Evolutionary conservation across 345 rosid species (phyloP), one percentile per base, ranked within the genome.

Genomic region (Gossypium arboreum): DNA sequence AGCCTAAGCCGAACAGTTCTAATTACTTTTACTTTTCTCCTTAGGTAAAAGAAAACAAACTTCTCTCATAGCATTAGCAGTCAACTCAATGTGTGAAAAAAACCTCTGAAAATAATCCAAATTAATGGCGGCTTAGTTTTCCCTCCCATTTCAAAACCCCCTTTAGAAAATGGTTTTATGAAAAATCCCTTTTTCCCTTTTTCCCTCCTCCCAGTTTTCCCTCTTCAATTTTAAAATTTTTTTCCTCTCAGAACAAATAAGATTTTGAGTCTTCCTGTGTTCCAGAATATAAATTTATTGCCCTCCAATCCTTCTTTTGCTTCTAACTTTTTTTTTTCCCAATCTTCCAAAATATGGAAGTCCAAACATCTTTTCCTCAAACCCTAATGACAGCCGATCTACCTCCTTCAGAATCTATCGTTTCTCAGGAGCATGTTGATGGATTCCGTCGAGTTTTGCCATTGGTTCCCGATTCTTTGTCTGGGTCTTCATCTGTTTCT

Each of bases 41-140:
- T 5, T 34, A 34, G 7, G 41, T 0, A 5, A 5, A 34, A 34
- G 7, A 34, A 34, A 34, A 5, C 7, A 5, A 34, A 34, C 1
- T 5, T 34, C 41, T 5, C 7, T 34, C 7, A 34, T 34, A 5
- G 41, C 41, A 34, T 34, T 34, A 34, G 41, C 41, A 34, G 41
- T 34, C 41, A 34, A 34, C 41, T 34, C 41, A 34, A 4, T 34
- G 41, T 5, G 41, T 34, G 7, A 34, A 34, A 34, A 5, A 34
- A 34, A 34, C 41, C 41, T 34, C 41, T 34, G 41, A 34, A 12
- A 50, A 13, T 5, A 50, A 8, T 15, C 76, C 62, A 58, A 76
- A 71, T 41, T 57, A 45, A 70, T 75, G 82, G 79, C 79, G 79
- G 73, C 73, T 74, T 15, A 7, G 34, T 70, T 81, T 81, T 81